Evolutionary conservation across 306 rosid genomes (phyloP), one percentile per base, ranked within the genome.

Genomic region (Lupinus albus): DNA sequence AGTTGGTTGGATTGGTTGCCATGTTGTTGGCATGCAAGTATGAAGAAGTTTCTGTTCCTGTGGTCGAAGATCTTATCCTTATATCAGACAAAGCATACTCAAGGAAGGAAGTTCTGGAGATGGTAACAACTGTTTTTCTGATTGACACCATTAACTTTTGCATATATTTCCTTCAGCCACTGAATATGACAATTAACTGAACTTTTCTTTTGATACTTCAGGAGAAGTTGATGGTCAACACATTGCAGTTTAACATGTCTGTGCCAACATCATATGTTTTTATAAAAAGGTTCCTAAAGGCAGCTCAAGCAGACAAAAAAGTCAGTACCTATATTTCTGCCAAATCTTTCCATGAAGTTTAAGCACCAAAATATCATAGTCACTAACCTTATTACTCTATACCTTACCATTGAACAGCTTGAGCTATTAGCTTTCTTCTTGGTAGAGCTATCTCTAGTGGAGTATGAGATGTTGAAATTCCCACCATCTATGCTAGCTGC

Each of bases 21-120:
- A 88, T 94, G 99, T 97, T 94, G 41, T 78, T 94, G 75, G 99
- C 99, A 21, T 94, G 99, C 87, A 94, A 94, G 56, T 94, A 94
- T 54, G 99, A 94, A 71, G 99, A 94, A 60, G 99, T 90, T 73
- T 88, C 97, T 6, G 96, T 88, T 14, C 99, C 99, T 36, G 78
- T 90, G 17, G 95, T 94, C 0, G 89, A 88, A 7, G 99, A 94
- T 85, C 73, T 94, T 36, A 87, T 94, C 65, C 90, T 88, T 21
- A 94, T 94, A 75, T 90, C 97, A n/a, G 99, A 94, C 64, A 86
- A 78, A 78, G 99, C 99, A 70, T 94, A 94, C 79, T 64, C 89
- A 45, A 77, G 86, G 71, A 73, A 79, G 44, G 96, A 94, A 73
- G 88, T 94, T 73, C 86, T 94, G 47, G 96, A 88, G 48, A 88